These are phyloP conservation scores for Annulohypoxylon moriforme DNA, from an alignment of 495 filamentous ascomycete species.

Conservation along the genomic window DNA sequence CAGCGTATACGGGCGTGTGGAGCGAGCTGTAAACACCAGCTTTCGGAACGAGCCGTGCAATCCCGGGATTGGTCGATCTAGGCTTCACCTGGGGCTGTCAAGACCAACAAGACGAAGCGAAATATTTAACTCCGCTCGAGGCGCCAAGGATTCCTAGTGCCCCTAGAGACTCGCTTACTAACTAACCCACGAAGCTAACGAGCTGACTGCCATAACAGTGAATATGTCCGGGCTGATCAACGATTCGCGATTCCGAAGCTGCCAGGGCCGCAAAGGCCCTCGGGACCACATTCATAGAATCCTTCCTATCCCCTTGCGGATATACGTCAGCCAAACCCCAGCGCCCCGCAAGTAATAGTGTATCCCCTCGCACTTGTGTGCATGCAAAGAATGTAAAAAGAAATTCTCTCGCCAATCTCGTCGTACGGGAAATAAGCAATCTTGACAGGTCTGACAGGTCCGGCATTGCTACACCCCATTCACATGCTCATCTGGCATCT, in stretches of 20 bases:
- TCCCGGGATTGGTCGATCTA: constrained; percentile 20
- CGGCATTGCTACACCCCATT: neutral
- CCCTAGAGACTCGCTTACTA: constrained; percentile 9
- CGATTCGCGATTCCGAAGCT: constrained; percentile 11
- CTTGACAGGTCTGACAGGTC: constrained; percentile 4
- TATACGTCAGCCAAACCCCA: constrained; percentile 24
- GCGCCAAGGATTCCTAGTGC: neutral
- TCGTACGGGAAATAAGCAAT: neutral
- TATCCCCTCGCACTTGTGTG: neutral
- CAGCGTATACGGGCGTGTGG: neutral
- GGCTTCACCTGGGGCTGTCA: constrained; percentile 3
- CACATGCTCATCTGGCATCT: neutral
- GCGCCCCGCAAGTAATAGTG: constrained; percentile 20
- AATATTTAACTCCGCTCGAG: constrained; percentile 1
- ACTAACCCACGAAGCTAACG: constrained; percentile 20
- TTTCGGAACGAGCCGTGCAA: constrained; percentile 21
- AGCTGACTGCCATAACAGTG: constrained; percentile 34
- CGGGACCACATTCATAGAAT: neutral
- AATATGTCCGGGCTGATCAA: constrained; percentile 26
- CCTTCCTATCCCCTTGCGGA: neutral
- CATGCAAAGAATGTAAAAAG: constrained; percentile 6
- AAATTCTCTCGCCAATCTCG: neutral
- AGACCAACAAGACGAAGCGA: neutral
- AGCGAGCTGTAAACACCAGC: constrained; percentile 11
- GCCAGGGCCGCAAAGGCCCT: neutral